phyloP scores from a whole-genome alignment of 2,329 filamentous ascomycete species.

The Hypoxylon sp. region DNA sequence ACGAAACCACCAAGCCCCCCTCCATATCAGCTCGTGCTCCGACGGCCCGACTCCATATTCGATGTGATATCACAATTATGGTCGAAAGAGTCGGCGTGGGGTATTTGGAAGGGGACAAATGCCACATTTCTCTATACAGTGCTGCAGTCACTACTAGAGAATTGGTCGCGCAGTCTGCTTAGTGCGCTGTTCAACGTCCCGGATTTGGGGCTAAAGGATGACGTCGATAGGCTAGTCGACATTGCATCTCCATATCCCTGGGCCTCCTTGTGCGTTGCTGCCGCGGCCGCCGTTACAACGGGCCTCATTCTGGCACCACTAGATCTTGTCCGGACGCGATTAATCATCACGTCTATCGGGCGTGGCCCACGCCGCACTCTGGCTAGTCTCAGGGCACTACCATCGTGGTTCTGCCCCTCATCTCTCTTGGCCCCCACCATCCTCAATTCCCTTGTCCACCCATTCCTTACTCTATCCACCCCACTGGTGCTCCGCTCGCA shows the following conservation, averaged over 20 bases:
- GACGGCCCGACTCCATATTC: constrained; percentile 83
- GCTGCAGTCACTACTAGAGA: constrained; percentile 87
- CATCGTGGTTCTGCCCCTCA: constrained; percentile 80
- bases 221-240: constrained; percentile 81
- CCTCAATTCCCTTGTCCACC: constrained; percentile 87
- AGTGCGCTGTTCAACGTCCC: constrained; percentile 92
- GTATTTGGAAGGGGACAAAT: constrained; percentile 95
- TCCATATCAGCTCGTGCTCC: constrained; percentile 76
- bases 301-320: constrained; percentile 87
- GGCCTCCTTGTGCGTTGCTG: constrained; percentile 82
- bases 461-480: constrained; percentile 83
- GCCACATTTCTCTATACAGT: constrained; percentile 93
- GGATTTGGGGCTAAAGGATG: constrained; percentile 82
- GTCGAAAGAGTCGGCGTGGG: constrained; percentile 89
- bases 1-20: constrained; percentile 56
- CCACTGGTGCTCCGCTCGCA: constrained; percentile 90
- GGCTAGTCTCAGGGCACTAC: constrained; percentile 81
- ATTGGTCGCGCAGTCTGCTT: constrained; percentile 92
- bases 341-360: constrained; percentile 87
- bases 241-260: constrained; percentile 85
- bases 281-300: constrained; percentile 76
- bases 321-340: constrained; percentile 88
- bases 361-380: constrained; percentile 83
- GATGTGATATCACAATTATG: constrained; percentile 91
- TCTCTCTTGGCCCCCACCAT: constrained; percentile 85